Evolutionary conservation across 306 rosid species (phyloP).

Genomic region (Pueraria montana): DNA sequence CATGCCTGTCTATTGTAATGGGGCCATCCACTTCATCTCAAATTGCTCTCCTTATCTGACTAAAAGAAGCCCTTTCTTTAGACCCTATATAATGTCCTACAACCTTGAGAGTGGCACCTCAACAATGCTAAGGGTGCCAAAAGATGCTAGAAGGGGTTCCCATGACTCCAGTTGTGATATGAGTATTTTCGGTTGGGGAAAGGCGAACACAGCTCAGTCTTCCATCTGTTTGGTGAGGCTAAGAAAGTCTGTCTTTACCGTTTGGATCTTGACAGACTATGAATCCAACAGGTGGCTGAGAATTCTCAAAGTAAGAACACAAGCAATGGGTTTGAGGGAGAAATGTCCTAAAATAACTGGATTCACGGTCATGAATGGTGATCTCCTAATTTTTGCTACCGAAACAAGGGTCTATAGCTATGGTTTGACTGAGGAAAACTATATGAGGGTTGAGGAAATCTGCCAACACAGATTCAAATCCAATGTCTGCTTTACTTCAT

Average conservation of each 20-base stretch:
- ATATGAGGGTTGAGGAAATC: slow-evolving; percentile 30
- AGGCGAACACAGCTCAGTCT: not conserved
- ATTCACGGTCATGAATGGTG: not conserved
- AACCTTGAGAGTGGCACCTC: not conserved
- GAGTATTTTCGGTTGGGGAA: slow-evolving; percentile 14
- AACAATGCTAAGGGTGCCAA: not conserved
- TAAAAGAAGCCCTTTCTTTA: not conserved
- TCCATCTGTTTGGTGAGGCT: slow-evolving; percentile 47
- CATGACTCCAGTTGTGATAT: not conserved
- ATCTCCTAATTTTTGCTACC: not conserved
- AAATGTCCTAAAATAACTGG: not conserved
- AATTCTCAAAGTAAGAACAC: slow-evolving; percentile 23
- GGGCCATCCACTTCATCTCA: not conserved
- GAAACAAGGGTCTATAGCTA: slow-evolving; percentile 17
- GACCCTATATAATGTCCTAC: not conserved
- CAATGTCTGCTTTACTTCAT: not conserved
- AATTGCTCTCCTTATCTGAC: not conserved
- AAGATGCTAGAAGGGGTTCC: not conserved
- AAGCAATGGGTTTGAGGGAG: slow-evolving; percentile 9
- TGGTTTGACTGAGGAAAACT: slow-evolving; percentile 2
- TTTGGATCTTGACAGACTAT: slow-evolving; percentile 34
- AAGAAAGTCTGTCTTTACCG: not conserved
- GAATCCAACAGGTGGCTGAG: slow-evolving; percentile 40
- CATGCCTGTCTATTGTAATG: not conserved
- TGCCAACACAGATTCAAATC: not conserved